These are phyloP conservation scores for Cordyceps cicadae DNA, from an alignment of 2,329 filamentous ascomycete genomes.

Conservation along the genomic window DNA sequence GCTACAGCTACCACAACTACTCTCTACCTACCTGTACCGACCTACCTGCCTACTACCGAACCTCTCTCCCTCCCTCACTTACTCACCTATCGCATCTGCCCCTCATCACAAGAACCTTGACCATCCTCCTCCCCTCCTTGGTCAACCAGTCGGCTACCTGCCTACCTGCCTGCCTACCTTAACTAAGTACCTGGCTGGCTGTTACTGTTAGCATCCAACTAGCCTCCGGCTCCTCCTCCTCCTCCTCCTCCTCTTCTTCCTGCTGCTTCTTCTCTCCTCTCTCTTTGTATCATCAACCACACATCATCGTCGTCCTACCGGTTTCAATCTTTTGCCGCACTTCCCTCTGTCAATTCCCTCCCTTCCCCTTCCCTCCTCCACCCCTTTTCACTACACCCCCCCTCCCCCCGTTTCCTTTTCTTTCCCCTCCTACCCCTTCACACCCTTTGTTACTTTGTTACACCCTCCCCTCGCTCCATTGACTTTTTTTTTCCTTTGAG, in stretches of 20 bases:
- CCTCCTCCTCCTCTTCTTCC: neutral
- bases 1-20: neutral
- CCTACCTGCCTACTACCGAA: no score
- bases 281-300: neutral
- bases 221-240: neutral
- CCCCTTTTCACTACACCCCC: neutral
- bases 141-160: neutral
- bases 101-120: neutral
- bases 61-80: no score
- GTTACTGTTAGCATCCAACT: no score
- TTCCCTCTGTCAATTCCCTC: conserved; percentile 9
- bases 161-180: no score
- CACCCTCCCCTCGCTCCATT: conserved; percentile 7
- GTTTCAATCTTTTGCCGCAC: conserved; percentile 6
- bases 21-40: no score
- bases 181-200: no score
- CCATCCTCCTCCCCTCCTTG: neutral
- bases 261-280: neutral
- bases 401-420: neutral
- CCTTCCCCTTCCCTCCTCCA: neutral
- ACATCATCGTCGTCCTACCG: neutral
- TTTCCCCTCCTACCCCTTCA: neutral
- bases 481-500: conserved; percentile 2
- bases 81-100: no score
- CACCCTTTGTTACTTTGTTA: neutral